These are phyloP conservation scores for Arxiozyma telluris DNA, from an alignment of 1,139 yeast species.

Conservation along the genomic window DNA sequence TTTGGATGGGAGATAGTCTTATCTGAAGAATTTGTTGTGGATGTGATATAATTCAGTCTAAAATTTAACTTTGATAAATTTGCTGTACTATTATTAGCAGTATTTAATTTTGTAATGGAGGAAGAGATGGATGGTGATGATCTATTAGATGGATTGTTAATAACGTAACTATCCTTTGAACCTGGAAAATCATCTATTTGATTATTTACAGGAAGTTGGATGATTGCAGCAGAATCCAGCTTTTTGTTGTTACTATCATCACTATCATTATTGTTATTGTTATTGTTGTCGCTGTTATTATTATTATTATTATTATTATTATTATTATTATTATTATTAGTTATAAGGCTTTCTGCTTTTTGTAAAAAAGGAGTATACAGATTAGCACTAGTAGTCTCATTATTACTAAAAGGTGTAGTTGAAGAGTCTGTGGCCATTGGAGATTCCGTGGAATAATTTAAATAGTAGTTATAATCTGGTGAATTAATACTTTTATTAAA, in stretches of 20 bases:
- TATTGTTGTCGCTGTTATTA: too few species aligned
- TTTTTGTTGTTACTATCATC: background rate
- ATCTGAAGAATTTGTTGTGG: background rate
- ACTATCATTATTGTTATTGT: background rate
- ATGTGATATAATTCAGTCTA: conserved; percentile 2
- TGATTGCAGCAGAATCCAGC: background rate
- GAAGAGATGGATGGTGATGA: conserved; percentile 9
- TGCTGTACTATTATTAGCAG: conserved; percentile 10
- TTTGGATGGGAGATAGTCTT: background rate
- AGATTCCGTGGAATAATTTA: conserved; percentile 3
- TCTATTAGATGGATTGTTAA: background rate
- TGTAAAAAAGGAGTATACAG: background rate
- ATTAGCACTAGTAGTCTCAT: background rate
- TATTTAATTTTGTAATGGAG: conserved; percentile 9
- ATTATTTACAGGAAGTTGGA: background rate
- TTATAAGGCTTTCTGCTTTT: background rate
- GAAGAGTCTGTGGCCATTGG: conserved; percentile 1
- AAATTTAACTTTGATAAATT: conserved; percentile 8
- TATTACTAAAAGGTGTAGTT: conserved; percentile 1
- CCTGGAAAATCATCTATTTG: background rate
- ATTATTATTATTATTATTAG: background rate
- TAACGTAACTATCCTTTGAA: background rate
- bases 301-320: background rate
- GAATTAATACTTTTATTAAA: background rate
- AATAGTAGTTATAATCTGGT: conserved; percentile 3